Base-by-base conservation (phyloP, 75 land plant species). In the Sequoia sempervirens region DNA sequence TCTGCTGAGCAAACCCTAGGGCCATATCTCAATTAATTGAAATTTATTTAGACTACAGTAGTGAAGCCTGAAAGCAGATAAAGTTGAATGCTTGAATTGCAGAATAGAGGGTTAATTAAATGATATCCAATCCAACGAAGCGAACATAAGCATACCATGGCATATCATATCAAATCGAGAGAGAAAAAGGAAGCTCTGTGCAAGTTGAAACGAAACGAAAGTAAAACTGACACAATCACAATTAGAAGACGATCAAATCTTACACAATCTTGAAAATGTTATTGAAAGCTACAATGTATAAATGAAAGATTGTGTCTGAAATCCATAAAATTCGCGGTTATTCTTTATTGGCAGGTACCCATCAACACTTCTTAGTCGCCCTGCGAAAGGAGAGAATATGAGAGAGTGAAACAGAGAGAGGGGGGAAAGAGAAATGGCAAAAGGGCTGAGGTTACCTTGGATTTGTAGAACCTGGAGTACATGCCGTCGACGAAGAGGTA, bases 401-500 rank as follows among this genome's bases (percentile, higher is more conserved):
- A 23, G 6, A 20, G 7, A 23, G 23, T 4, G 8, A 20, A 7
- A 61, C 1, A 5, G 66, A 61, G 26, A 6, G 20, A 61, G 20
- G 6, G 6, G 26, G n/a, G 26, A 61, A 61, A 61, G 23, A 0
- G n/a, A 20, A 61, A 61, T 4, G n/a, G 26, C 5, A 61, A 23
- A 6, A 23, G 32, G 61, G 20, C 5, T 56, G 61, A 17, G 2
- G n/a, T 20, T 20, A 61, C 66, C 66, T 61, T 61, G 79, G 91
- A 83, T 79, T 87, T 78, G 41, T 83, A 68, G 83, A 92, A 28
- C 83, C 82, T 91, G 85, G 88, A 83, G 88, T 91, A 94, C 80
- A 88, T 90, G 54, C 83, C 84, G 46, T 96, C 98, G 45, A 88
- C 98, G 76, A 92, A 87, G 83, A 93, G 90, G 84, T 96, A 96